These are phyloP conservation scores for Leccinum truebloodii DNA, from an alignment of 768 basidiomycete genomes.

Conservation along the genomic window DNA sequence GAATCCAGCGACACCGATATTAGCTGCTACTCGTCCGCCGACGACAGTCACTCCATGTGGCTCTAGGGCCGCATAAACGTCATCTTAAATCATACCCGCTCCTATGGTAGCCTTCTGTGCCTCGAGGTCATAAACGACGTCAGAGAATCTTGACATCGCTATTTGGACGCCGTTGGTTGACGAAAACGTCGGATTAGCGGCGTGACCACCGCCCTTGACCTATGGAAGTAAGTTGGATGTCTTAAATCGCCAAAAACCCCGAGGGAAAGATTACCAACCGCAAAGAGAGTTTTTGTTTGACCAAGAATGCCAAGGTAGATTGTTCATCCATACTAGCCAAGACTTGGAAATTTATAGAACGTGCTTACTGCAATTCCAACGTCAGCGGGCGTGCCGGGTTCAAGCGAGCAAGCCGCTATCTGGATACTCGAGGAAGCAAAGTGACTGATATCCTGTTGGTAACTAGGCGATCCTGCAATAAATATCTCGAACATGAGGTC, in stretches of 20 bases:
- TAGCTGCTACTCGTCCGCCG: background rate
- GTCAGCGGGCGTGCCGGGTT: background rate
- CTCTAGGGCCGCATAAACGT: background rate
- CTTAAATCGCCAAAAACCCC: too few relatives aligned
- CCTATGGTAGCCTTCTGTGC: background rate
- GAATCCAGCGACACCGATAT: background rate
- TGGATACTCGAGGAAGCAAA: background rate
- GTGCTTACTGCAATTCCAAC: background rate
- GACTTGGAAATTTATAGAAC: background rate
- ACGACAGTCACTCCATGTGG: background rate
- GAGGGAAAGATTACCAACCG: background rate
- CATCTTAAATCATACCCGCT: background rate
- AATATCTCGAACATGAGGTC: background rate
- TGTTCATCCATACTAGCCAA: background rate
- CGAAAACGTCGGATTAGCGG: background rate
- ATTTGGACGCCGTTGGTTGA: background rate
- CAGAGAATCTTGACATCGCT: background rate
- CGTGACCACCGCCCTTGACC: background rate
- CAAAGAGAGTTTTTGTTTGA: background rate
- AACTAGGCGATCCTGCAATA: constrained; percentile 28
- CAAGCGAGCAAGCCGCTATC: background rate
- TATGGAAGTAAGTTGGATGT: background rate
- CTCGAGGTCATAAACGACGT: background rate
- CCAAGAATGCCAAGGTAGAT: background rate
- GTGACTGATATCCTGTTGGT: constrained; percentile 40